Evolutionary conservation across 169 alveolate genomes (phyloP).

Genomic region (Babesia caballi): DNA sequence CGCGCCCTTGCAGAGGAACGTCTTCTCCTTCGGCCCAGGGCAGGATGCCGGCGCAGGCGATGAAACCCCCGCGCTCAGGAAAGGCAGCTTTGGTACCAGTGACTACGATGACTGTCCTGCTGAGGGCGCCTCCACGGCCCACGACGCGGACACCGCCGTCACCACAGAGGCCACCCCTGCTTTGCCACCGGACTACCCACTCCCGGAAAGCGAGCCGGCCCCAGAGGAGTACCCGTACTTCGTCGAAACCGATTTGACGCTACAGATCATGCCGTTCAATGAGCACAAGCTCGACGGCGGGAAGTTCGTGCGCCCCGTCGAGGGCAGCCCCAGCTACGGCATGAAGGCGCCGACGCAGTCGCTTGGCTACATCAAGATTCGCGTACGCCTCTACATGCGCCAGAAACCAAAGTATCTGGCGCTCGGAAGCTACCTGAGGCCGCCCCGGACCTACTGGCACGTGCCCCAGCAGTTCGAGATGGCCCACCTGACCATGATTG

Average conservation of each 20-base stretch:
- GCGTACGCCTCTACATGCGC: conserved; percentile 58
- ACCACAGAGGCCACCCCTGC: no score
- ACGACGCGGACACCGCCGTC: no score
- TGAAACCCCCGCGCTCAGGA: no score
- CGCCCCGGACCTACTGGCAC: conserved; percentile 59
- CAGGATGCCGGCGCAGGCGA: no score
- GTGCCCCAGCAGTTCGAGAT: conserved; percentile 71
- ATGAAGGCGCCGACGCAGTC: conserved; percentile 70
- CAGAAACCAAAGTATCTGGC: conserved; percentile 57
- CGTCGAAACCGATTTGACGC: background rate
- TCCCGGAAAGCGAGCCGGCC: background rate
- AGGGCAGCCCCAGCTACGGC: conserved; percentile 74
- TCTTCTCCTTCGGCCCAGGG: no score
- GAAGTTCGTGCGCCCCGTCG: conserved; percentile 69
- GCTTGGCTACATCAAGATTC: conserved; percentile 66
- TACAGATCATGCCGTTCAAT: conserved; percentile 57
- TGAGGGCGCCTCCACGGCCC: no score
- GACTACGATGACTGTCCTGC: no score
- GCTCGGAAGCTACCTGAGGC: conserved; percentile 52
- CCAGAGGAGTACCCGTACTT: conserved; percentile 12
- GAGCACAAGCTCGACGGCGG: conserved; percentile 66
- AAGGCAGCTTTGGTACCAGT: no score
- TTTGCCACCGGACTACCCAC: no score
- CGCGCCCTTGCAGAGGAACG: no score
- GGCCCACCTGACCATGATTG: conserved; percentile 33